These are phyloP conservation scores for Ophiognomonia clavigignenti-juglandacearum DNA, from an alignment of 2,329 filamentous ascomycete species.

Conservation along the genomic window DNA sequence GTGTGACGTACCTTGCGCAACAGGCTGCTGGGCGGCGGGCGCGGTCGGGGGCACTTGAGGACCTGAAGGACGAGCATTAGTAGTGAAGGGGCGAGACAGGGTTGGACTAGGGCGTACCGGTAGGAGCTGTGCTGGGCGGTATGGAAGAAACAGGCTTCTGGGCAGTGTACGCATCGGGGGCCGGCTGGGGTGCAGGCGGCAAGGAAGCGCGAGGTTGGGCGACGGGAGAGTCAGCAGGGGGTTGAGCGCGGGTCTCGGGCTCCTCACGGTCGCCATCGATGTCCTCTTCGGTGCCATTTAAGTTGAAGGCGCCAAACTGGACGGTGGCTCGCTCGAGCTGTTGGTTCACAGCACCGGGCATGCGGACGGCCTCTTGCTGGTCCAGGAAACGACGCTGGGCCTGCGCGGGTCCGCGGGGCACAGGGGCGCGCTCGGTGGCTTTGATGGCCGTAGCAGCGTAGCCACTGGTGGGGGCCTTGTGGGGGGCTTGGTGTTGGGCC, in stretches of 20 bases:
- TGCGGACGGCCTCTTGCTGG: slow-evolving; percentile 95
- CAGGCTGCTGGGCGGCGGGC: slow-evolving; percentile 25
- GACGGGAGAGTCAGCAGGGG: slow-evolving; percentile 87
- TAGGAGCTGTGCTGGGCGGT: slow-evolving; percentile 34
- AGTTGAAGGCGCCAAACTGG: slow-evolving; percentile 91
- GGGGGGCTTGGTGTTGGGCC: slow-evolving; percentile 52
- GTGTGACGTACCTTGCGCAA: slow-evolving; percentile 30
- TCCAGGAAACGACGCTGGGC: slow-evolving; percentile 77
- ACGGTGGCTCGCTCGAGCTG: slow-evolving; percentile 90
- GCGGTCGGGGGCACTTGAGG: slow-evolving; percentile 26
- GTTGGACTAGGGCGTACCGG: slow-evolving; percentile 28
- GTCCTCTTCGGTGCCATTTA: slow-evolving; percentile 80
- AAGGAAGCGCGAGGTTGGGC: slow-evolving; percentile 80
- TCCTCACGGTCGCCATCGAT: slow-evolving; percentile 94
- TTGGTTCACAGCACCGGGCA: slow-evolving; percentile 78
- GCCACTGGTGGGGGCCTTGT: slow-evolving; percentile 62
- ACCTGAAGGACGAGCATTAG: slow-evolving; percentile 7
- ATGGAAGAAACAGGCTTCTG: slow-evolving; percentile 50
- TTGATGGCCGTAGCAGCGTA: slow-evolving; percentile 80
- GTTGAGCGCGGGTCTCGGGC: slow-evolving; percentile 87
- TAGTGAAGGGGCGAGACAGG: too few species aligned
- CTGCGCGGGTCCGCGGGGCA: slow-evolving; percentile 67
- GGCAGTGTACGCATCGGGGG: slow-evolving; percentile 50
- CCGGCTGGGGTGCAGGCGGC: slow-evolving; percentile 61
- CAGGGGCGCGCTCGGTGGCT: slow-evolving; percentile 58